These are phyloP conservation scores for Puccinia triticina DNA, from an alignment of 1,284 basidiomycete genomes.

Conservation along the genomic window DNA sequence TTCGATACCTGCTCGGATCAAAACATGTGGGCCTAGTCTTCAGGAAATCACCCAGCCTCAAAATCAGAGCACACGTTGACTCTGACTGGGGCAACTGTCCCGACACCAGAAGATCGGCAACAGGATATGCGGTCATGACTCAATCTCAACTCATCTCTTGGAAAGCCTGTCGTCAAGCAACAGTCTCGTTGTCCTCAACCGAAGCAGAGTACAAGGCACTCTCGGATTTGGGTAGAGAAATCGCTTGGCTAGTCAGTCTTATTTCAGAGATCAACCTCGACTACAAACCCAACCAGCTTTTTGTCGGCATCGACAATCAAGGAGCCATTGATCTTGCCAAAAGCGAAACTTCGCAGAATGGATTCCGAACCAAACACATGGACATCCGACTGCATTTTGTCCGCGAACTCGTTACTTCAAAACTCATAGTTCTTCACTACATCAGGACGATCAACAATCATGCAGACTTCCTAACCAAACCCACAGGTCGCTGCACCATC, in stretches of 20 bases:
- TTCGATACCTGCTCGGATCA: not conserved
- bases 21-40: not conserved
- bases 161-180: not conserved
- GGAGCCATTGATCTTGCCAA: not conserved
- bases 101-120: not conserved
- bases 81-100: not conserved
- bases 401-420: not conserved
- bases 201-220: not conserved
- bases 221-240: not conserved
- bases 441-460: too few species aligned
- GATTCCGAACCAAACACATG: not conserved
- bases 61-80: not conserved
- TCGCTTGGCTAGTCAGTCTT: not conserved
- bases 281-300: not conserved
- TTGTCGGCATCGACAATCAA: not conserved
- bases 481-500: too few species aligned
- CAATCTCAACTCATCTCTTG: not conserved
- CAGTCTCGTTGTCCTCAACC: not conserved
- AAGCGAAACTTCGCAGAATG: not conserved
- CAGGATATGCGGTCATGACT: not conserved
- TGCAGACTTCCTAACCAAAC: too few species aligned
- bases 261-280: not conserved
- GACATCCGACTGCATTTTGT: not conserved
- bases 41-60: not conserved
- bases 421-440: too few species aligned